Evolutionary conservation across 176 grass and related monocot genomes (phyloP), one percentile per base, ranked within the genome.

Genomic region (Ensete glaucum): DNA sequence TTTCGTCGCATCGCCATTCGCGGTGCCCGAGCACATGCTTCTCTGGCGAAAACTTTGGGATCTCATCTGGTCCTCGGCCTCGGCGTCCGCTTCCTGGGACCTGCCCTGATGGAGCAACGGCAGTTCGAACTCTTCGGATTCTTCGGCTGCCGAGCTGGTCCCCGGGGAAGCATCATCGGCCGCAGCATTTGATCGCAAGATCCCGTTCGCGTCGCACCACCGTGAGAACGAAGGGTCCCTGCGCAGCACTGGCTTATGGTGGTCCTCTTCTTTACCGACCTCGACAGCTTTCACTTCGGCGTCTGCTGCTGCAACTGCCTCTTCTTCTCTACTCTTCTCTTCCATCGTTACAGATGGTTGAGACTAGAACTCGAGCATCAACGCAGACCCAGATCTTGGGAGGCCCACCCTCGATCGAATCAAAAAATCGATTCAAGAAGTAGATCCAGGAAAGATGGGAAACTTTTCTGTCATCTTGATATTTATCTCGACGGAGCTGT

Each of bases 191-290:
- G 66, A n/a, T 13, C 70, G 20, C 63, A 22, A 10, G 17, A 34
- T 22, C 19, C 79, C 81, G 57, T 80, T 24, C 58, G 89, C 86
- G 50, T 76, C 88, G 80, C 95, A 99, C 90, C 90, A 99, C 73
- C 95, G 82, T 71, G 95, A 93, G 79, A 99, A 99, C 9, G 95
- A 94, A 49, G 90, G 90, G 80, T 94, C 95, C 90, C 85, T 87
- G 77, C 84, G 88, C 59, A 99, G 80, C 82, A 72, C 72, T 64
- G 75, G 73, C 71, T 87, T 93, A 11, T 4, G 27, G 22, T 54
- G 43, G 21, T 75, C 29, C 29, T 76, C 26, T 70, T n/a, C 67
- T 12, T 62, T 63, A 20, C 8, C 56, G 43, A 63, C 19, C 58
- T 52, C 34, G 9, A 11, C 67, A 9, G 19, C 48, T 16, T 50